These are phyloP conservation scores for Paramecium tetraurelia DNA, from an alignment of 73 alveolate species.

Conservation along the genomic window DNA sequence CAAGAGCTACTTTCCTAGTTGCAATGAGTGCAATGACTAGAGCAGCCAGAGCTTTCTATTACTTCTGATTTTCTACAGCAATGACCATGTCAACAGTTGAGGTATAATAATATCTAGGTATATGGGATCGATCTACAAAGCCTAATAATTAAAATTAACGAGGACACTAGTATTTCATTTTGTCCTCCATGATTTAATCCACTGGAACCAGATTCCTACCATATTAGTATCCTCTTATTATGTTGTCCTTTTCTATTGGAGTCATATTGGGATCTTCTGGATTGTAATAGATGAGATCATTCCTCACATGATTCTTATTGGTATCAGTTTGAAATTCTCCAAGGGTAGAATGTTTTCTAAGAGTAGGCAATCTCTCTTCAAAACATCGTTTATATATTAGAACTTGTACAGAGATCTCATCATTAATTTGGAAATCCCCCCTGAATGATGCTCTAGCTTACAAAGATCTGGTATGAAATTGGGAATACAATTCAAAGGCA, in stretches of 20 bases:
- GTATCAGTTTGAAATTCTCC: constrained; percentile 76
- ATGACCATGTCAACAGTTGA: constrained; percentile 91
- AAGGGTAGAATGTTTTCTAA: constrained; percentile 81
- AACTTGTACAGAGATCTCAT: constrained; percentile 75
- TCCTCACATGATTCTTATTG: constrained; percentile 74
- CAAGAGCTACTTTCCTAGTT: constrained; percentile 82
- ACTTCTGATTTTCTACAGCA: constrained; percentile 78
- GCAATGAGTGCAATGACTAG: constrained; percentile 83
- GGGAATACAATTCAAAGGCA: constrained; percentile 91
- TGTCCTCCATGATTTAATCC: constrained; percentile 75
- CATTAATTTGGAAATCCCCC: constrained; percentile 87
- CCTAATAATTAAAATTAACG: constrained; percentile 89
- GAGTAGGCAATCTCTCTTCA: constrained; percentile 88
- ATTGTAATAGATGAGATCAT: constrained; percentile 74
- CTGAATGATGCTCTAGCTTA: constrained; percentile 84
- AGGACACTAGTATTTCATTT: constrained; percentile 75
- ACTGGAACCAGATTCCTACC: constrained; percentile 95
- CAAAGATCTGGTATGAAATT: constrained; percentile 84
- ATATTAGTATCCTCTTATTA: constrained; percentile 88
- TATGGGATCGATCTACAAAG: constrained; percentile 73
- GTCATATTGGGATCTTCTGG: constrained; percentile 92
- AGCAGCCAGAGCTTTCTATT: constrained; percentile 86
- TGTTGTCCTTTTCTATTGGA: constrained; percentile 76
- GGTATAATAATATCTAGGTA: constrained; percentile 87
- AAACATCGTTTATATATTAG: constrained; percentile 82